These are phyloP conservation scores for Fusarium sp. DNA, from an alignment of 2,329 filamentous ascomycete species.

Conservation along the genomic window DNA sequence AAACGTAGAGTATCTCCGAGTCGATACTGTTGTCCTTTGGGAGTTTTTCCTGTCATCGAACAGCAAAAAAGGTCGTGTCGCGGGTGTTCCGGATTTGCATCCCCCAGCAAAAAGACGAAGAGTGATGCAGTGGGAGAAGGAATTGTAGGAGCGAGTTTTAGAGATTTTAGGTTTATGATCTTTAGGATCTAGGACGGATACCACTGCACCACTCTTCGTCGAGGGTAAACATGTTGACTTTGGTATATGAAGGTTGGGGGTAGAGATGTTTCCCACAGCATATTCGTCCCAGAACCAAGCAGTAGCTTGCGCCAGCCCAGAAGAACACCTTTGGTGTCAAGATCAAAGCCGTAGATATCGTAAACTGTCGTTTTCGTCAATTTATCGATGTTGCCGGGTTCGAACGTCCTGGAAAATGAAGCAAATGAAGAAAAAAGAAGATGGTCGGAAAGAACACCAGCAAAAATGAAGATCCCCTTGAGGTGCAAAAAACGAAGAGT, in stretches of 20 bases:
- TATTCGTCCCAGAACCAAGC: neutral
- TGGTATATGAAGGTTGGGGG: neutral
- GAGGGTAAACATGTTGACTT: neutral
- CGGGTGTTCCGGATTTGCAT: fast-evolving
- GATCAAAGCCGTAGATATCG: neutral
- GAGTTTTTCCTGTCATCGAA: too few species aligned
- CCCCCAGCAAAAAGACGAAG: neutral
- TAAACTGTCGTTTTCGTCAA: neutral
- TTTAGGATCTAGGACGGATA: constrained; percentile 3
- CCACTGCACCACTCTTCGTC: constrained; percentile 13
- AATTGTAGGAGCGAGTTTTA: neutral
- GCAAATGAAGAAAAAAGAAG: neutral
- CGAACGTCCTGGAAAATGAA: neutral
- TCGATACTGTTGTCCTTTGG: neutral
- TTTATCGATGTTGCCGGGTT: neutral
- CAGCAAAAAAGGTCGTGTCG: neutral
- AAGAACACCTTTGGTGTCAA: neutral
- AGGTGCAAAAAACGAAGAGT: constrained; percentile 2
- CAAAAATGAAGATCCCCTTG: neutral
- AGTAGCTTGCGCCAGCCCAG: neutral
- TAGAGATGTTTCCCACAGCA: neutral
- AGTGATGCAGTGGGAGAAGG: neutral
- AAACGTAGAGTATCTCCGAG: neutral
- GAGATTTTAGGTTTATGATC: constrained; percentile 3
- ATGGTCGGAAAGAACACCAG: neutral